Percentiles rank a stretch among this genome's conserved stretches.
phyloP scores from a whole-genome alignment of 345 rosid species.

The Citrus unshiu region DNA sequence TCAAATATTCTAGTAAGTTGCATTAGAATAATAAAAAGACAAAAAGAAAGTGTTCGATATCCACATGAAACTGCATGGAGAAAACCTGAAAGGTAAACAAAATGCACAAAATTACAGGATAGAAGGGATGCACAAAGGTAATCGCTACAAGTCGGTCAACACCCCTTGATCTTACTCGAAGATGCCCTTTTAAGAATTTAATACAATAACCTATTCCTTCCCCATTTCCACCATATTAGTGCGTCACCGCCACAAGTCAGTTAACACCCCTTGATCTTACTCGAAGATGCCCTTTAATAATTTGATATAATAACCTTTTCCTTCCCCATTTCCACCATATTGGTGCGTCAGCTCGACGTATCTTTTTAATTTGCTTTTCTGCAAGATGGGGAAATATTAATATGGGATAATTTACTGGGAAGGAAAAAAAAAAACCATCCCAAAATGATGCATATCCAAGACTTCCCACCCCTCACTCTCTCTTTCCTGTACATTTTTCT shows the following conservation, averaged over 20 bases:
- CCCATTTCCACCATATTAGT: constrained; percentile 65
- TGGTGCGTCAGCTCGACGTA: constrained; percentile 40
- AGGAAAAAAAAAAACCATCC: not conserved
- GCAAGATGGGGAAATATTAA: constrained; percentile 12
- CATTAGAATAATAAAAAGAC: not conserved
- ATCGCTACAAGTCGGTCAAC: not conserved
- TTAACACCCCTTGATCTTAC: constrained; percentile 21
- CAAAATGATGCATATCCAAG: not conserved
- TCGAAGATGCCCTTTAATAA: constrained; percentile 40
- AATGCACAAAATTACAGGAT: constrained; percentile 5
- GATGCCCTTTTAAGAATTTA: constrained; percentile 39
- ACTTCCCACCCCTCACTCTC: not conserved
- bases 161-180: constrained; percentile 28
- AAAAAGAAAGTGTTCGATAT: not conserved
- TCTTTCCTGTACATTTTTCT: not conserved
- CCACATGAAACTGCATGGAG: not conserved
- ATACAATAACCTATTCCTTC: constrained; percentile 62
- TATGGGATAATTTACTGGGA: not conserved
- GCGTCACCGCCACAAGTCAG: too few species aligned
- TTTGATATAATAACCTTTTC: constrained; percentile 52
- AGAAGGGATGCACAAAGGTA: not conserved
- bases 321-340: constrained; percentile 80
- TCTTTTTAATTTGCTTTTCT: constrained; percentile 54
- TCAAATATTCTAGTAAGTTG: not conserved
- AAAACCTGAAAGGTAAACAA: constrained; percentile 9